Evolutionary conservation across 306 rosid genomes (phyloP).

Genomic region (Fagus crenata): DNA sequence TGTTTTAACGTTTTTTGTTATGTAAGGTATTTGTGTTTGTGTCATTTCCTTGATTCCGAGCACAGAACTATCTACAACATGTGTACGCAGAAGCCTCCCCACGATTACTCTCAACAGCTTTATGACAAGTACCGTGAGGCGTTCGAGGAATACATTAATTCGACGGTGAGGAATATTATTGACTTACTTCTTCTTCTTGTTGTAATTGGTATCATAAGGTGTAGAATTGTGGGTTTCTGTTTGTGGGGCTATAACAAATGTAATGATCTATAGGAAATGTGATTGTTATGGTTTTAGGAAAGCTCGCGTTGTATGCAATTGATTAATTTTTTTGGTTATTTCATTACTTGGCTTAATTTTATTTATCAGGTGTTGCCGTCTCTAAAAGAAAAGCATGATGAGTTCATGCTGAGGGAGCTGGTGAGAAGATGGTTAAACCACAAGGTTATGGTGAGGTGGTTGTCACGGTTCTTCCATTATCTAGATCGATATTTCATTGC

Average conservation of each 20-base stretch:
- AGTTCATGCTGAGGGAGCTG: conserved; percentile 39
- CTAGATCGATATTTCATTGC: conserved; percentile 51
- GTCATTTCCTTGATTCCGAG: conserved; percentile 28
- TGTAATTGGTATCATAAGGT: background rate
- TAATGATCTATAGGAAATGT: background rate
- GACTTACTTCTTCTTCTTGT: background rate
- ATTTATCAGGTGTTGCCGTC: conserved; percentile 75
- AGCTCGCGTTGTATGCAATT: background rate
- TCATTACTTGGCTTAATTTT: background rate
- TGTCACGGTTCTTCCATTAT: conserved; percentile 48
- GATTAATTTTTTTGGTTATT: background rate
- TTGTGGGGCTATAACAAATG: background rate
- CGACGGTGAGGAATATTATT: conserved; percentile 27
- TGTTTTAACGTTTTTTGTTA: background rate
- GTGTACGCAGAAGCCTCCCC: conserved; percentile 56
- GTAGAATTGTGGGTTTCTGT: background rate
- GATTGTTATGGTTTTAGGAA: background rate
- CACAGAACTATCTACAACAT: conserved; percentile 56
- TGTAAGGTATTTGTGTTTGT: background rate
- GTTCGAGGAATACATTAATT: conserved; percentile 40
- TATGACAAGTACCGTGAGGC: conserved; percentile 47
- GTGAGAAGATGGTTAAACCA: conserved; percentile 59
- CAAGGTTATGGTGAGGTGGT: conserved; percentile 55
- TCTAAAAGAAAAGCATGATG: conserved; percentile 50
- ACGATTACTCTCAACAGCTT: conserved; percentile 51